These are phyloP conservation scores for Biscogniauxia sp. DNA, from an alignment of 2,329 filamentous ascomycete genomes.

Conservation along the genomic window DNA sequence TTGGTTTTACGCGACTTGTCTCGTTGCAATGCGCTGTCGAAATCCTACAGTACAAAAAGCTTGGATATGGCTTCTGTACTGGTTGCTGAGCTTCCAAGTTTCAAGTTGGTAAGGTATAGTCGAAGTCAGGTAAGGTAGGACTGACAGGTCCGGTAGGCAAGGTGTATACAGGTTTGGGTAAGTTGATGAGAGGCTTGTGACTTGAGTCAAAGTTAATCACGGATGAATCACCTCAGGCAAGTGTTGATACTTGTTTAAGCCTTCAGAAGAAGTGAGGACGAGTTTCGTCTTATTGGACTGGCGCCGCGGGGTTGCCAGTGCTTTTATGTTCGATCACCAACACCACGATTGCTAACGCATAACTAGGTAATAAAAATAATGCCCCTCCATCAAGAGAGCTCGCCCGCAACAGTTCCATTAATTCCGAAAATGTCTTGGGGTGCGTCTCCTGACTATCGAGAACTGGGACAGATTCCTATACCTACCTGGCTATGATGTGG, in stretches of 20 bases:
- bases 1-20: background rate
- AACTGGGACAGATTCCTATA: constrained; percentile 20
- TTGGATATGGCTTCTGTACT: background rate
- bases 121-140: background rate
- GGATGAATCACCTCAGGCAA: background rate
- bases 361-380: constrained; percentile 14
- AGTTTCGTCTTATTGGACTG: constrained; percentile 20
- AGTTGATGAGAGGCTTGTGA: background rate
- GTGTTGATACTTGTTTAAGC: background rate
- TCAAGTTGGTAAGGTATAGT: too few species aligned
- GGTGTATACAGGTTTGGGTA: background rate
- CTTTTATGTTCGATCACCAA: constrained; percentile 21
- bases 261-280: constrained; percentile 9
- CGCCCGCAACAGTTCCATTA: constrained; percentile 14
- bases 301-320: constrained; percentile 14
- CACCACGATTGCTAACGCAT: constrained; percentile 8
- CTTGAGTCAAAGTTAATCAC: background rate
- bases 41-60: background rate
- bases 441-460: constrained; percentile 33
- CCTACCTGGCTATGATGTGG: constrained; percentile 29
- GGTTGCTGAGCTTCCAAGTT: background rate
- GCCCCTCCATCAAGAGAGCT: constrained; percentile 14
- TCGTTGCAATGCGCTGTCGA: background rate
- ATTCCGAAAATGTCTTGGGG: constrained; percentile 17
- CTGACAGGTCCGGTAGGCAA: background rate